Base-by-base conservation (phyloP, 768 basidiomycete genomes). In the Cystofilobasidium ferigula region DNA sequence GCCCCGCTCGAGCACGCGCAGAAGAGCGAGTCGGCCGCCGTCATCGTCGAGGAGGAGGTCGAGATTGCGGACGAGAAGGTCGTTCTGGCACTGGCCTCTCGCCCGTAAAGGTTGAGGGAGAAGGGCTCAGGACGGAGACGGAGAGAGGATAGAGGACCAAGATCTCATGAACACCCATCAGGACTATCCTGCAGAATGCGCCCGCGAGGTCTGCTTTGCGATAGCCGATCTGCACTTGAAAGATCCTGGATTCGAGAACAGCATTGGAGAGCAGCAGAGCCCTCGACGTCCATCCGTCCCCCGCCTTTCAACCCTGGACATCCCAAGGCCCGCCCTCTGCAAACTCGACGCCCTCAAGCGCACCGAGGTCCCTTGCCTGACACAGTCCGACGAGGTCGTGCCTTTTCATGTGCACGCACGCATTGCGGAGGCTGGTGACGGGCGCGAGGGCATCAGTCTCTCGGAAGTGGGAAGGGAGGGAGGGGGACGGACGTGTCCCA, bases 31-130 rank as follows among this genome's bases (percentile, higher is more conserved):
- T 81, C 78, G 26, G 76, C 75, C 43, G 74, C 79, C 70, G 72
- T 86, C 54, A 76, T 94, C 69, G 82, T 86, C 61, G 86, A 88
- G 76, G 90, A 94, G 78, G 89, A 89, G 76, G 61, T 60, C 48
- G 68, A 72, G 72, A 61, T 68, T 8, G 67, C 61, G 24, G 57
- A 62, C 54, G 54, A 68, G 61, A 68, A 62, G 54, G 56, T 68
- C 18, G 12, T 56, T 4, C 53, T 68, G 4, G 3, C n/a, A 9
- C 45, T 47, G 22, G 45, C 16, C 38, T 16, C 9, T 40, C 38
- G 38, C 38, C 38, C 38, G 8, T 40, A 16, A 8, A 8, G 9
- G 38, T 40, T 40, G 8, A 40, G 38, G 16, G 38, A 40, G 38
- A 9, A 16, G 16, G 8, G 16, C 9, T 40, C 38, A 40, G 8